Percentiles rank a stretch among this genome's conserved stretches.
These are phyloP conservation scores for Salvia sclarea DNA, from an alignment of 305 asterid genomes.

Conservation along the genomic window DNA sequence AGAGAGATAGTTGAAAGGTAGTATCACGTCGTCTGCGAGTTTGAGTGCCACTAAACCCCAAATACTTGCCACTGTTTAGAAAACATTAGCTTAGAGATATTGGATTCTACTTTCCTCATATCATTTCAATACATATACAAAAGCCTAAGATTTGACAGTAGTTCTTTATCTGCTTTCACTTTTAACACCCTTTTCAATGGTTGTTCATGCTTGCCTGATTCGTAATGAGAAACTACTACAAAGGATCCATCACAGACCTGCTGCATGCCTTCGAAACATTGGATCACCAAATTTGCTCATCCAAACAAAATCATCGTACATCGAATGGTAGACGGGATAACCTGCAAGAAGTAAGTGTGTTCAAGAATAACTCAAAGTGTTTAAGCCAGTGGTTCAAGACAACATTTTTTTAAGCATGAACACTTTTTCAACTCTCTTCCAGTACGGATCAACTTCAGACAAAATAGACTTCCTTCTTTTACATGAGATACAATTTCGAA, in stretches of 20 bases:
- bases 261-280: slow-evolving; percentile 71
- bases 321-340: slow-evolving; percentile 85
- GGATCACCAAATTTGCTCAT: slow-evolving; percentile 94
- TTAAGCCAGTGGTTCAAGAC: background rate
- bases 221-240: background rate
- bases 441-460: background rate
- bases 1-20: slow-evolving; percentile 74
- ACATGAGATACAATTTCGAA: background rate
- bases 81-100: slow-evolving; percentile 16
- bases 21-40: slow-evolving; percentile 76
- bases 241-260: slow-evolving; percentile 53
- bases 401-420: background rate
- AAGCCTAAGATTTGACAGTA: no score
- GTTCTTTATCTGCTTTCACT: no score
- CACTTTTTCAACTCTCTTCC: background rate
- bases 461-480: background rate
- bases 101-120: no score
- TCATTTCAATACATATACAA: no score
- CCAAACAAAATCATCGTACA: slow-evolving; percentile 85
- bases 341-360: slow-evolving; percentile 42
- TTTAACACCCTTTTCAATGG: no score
- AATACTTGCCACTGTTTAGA: slow-evolving; percentile 61
- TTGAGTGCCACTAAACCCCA: slow-evolving; percentile 83
- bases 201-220: background rate
- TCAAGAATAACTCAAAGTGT: slow-evolving; percentile 25